Evolutionary conservation across 768 basidiomycete species (phyloP).

Genomic region (Tricholoma furcatifolium): DNA sequence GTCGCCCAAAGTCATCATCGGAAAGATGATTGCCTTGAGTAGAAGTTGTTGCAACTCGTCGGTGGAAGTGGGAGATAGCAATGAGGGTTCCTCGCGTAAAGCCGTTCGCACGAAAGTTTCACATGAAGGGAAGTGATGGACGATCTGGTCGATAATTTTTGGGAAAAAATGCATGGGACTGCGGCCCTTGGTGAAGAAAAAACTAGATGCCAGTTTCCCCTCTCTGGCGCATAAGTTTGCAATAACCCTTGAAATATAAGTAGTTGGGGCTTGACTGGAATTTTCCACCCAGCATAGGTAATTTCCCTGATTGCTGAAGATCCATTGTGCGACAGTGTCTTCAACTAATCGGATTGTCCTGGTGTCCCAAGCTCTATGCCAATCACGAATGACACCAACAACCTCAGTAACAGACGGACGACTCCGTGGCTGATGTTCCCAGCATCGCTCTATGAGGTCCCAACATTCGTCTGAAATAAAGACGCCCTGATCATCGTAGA

Average conservation of each 20-base stretch:
- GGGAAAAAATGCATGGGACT: slow-evolving; percentile 9
- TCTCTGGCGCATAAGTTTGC: slow-evolving; percentile 17
- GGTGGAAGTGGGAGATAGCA: slow-evolving; percentile 11
- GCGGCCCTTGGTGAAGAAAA: slow-evolving; percentile 10
- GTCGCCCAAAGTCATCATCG: slow-evolving; percentile 13
- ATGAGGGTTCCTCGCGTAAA: slow-evolving; percentile 12
- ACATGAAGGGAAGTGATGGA: slow-evolving; percentile 8
- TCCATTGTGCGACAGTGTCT: slow-evolving; percentile 13
- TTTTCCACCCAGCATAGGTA: slow-evolving; percentile 18
- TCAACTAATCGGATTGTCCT: slow-evolving; percentile 6
- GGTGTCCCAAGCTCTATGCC: slow-evolving; percentile 12
- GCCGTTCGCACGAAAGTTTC: slow-evolving; percentile 12
- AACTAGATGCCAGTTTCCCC: slow-evolving; percentile 14
- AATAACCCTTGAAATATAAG: slow-evolving; percentile 11
- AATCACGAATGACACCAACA: slow-evolving; percentile 4
- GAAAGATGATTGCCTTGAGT: slow-evolving; percentile 12
- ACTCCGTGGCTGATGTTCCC: slow-evolving; percentile 11
- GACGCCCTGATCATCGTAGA: slow-evolving; percentile 12
- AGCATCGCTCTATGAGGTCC: slow-evolving; percentile 14
- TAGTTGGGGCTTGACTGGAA: slow-evolving; percentile 12
- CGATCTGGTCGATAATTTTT: slow-evolving; percentile 13
- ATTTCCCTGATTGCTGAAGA: slow-evolving; percentile 15
- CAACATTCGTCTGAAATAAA: slow-evolving; percentile 13
- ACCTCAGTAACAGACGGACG: slow-evolving; percentile 12
- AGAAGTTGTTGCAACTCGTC: slow-evolving; percentile 16